phyloP scores from a whole-genome alignment of 768 basidiomycete genomes.

The Vishniacozyma victoriae region DNA sequence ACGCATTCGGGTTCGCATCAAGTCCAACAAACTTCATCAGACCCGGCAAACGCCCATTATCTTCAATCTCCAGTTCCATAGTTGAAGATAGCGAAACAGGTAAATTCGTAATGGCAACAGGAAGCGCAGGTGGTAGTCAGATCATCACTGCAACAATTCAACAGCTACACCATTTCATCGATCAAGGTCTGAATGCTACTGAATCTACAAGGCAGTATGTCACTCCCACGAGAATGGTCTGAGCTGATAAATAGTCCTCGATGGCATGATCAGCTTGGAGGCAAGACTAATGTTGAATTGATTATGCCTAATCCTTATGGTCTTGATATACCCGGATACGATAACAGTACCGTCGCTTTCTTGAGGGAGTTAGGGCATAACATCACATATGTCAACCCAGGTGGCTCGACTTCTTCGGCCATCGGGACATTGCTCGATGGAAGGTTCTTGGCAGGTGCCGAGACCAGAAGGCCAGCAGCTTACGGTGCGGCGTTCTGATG shows the following conservation, averaged over 20 bases:
- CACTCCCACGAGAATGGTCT: no score
- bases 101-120: slow-evolving; percentile 48
- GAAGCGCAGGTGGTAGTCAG: slow-evolving; percentile 47
- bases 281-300: slow-evolving; percentile 27
- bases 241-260: slow-evolving; percentile 14
- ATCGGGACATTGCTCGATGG: slow-evolving; percentile 25
- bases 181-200: slow-evolving; percentile 39
- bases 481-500: neutral
- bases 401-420: slow-evolving; percentile 31
- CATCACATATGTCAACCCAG: slow-evolving; percentile 22
- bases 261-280: slow-evolving; percentile 41
- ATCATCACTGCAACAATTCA: slow-evolving; percentile 50
- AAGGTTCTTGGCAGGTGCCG: slow-evolving; percentile 21
- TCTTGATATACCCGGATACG: slow-evolving; percentile 23
- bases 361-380: slow-evolving; percentile 24
- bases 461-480: slow-evolving; percentile 16
- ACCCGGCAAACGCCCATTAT: slow-evolving; percentile 47
- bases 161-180: slow-evolving; percentile 47
- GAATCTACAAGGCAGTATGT: slow-evolving; percentile 5
- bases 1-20: slow-evolving; percentile 48
- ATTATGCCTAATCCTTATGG: no score
- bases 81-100: slow-evolving; percentile 48
- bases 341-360: slow-evolving; percentile 30
- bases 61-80: slow-evolving; percentile 44
- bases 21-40: slow-evolving; percentile 48